A percentile compares a stretch with the other conserved stretches of the same genome.
These are phyloP conservation scores for Gossypium ekmanianum DNA, from an alignment of 345 rosid genomes.

Conservation along the genomic window DNA sequence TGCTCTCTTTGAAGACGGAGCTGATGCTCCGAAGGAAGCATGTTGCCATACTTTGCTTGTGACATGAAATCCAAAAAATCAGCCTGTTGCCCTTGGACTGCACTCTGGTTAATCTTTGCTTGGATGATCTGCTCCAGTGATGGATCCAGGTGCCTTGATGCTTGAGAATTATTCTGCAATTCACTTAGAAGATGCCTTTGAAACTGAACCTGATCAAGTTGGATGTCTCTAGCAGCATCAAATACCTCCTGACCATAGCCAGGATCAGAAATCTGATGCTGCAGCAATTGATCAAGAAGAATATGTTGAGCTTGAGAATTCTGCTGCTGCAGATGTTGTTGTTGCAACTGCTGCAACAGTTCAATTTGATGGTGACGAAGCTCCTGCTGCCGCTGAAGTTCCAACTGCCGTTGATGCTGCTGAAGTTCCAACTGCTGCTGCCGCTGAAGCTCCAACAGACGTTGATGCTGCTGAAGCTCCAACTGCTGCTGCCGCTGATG, in stretches of 20 bases:
- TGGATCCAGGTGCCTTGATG: slow-evolving; percentile 28
- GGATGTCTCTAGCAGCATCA: slow-evolving; percentile 28
- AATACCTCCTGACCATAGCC: slow-evolving; percentile 24
- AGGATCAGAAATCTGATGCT: slow-evolving; percentile 33
- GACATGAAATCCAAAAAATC: slow-evolving; percentile 32
- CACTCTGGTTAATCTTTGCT: slow-evolving; percentile 30
- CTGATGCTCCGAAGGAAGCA: slow-evolving; percentile 31
- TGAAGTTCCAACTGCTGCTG: slow-evolving; percentile 24
- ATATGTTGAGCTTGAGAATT: slow-evolving; percentile 31
- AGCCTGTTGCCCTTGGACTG: slow-evolving; percentile 24
- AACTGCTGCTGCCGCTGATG: slow-evolving; percentile 25
- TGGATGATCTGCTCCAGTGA: slow-evolving; percentile 37
- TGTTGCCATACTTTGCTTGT: slow-evolving; percentile 26
- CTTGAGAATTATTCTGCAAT: slow-evolving; percentile 27
- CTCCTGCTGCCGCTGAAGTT: slow-evolving; percentile 26
- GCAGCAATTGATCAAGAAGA: slow-evolving; percentile 32
- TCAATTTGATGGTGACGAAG: slow-evolving; percentile 26
- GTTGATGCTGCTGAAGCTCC: slow-evolving; percentile 18
- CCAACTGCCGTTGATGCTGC: slow-evolving; percentile 12
- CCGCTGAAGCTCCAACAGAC: slow-evolving; percentile 20
- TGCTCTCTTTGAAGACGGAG: slow-evolving; percentile 35
- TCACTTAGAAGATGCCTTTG: slow-evolving; percentile 29
- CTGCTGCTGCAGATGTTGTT: slow-evolving; percentile 29
- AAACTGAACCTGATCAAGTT: slow-evolving; percentile 29
- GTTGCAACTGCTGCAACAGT: slow-evolving; percentile 27